phyloP scores from a whole-genome alignment of 148 eudicot genomes.

The Arctostaphylos glauca region DNA sequence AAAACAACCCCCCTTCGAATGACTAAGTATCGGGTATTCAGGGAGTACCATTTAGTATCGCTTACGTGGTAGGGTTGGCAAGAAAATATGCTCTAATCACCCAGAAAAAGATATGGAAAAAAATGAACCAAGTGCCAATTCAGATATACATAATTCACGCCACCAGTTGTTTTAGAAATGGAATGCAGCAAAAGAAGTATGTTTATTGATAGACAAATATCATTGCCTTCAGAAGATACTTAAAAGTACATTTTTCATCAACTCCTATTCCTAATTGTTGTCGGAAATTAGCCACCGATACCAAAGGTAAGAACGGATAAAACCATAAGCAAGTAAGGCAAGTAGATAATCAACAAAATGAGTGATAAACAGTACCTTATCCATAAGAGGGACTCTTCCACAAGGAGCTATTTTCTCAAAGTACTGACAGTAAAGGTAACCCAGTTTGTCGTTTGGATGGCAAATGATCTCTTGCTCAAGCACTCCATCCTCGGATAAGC shows the following conservation, averaged over 20 bases:
- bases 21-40: no score
- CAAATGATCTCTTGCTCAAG: conserved; percentile 5
- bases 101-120: not conserved
- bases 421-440: conserved; percentile 22
- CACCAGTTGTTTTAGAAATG: conserved; percentile 10
- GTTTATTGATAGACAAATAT: conserved; percentile 13
- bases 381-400: conserved; percentile 27
- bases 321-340: not conserved
- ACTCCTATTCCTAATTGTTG: not conserved
- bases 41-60: no score
- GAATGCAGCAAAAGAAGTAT: conserved; percentile 16
- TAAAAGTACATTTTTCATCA: not conserved
- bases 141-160: not conserved
- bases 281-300: not conserved
- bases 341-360: not conserved
- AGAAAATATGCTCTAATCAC: conserved; percentile 24
- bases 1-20: not conserved
- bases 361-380: conserved; percentile 16
- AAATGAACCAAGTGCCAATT: not conserved
- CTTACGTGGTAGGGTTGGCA: not conserved
- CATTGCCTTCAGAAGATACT: conserved; percentile 19
- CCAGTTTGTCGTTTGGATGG: conserved; percentile 5
- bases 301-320: not conserved
- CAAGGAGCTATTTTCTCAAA: conserved; percentile 21
- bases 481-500: conserved; percentile 13